These are phyloP conservation scores for Apiospora pterosperma DNA, from an alignment of 2,329 filamentous ascomycete genomes.

Conservation along the genomic window DNA sequence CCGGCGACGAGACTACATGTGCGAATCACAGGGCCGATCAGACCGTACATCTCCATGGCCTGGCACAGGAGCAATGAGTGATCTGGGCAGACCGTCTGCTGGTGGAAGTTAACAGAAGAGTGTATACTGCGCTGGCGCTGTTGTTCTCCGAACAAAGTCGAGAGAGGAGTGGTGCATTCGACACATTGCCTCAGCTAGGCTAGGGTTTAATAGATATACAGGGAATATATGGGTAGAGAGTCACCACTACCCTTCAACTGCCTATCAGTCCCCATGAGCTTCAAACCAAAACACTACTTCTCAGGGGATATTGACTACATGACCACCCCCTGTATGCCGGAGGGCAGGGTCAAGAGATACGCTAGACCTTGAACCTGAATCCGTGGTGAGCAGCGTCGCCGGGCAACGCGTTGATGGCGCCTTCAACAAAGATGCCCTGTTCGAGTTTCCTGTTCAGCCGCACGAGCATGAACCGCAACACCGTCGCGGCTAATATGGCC, in stretches of 20 bases:
- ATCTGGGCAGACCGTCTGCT: not conserved
- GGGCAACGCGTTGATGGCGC: conserved; percentile 53
- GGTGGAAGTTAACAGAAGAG: no score
- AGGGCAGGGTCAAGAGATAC: not conserved
- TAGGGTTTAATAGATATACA: not conserved
- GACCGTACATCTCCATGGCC: not conserved
- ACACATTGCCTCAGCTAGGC: not conserved
- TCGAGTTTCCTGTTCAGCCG: conserved; percentile 69
- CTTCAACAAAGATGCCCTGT: conserved; percentile 53
- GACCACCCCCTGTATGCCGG: not conserved
- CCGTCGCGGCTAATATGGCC: conserved; percentile 59
- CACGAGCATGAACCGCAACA: conserved; percentile 60
- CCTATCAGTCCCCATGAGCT: not conserved
- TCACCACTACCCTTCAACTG: not conserved
- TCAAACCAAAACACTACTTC: no score
- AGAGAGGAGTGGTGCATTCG: not conserved
- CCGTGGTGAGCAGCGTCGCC: conserved; percentile 56
- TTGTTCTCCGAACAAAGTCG: no score
- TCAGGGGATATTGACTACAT: not conserved
- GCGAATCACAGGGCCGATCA: not conserved
- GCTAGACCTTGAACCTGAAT: conserved; percentile 62
- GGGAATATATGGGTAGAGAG: not conserved
- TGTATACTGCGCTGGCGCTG: not conserved
- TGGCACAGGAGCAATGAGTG: not conserved
- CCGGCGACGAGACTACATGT: not conserved